Evolutionary conservation across 306 rosid genomes (phyloP), one percentile per base, ranked within the genome.

Genomic region (Vigna radiata): DNA sequence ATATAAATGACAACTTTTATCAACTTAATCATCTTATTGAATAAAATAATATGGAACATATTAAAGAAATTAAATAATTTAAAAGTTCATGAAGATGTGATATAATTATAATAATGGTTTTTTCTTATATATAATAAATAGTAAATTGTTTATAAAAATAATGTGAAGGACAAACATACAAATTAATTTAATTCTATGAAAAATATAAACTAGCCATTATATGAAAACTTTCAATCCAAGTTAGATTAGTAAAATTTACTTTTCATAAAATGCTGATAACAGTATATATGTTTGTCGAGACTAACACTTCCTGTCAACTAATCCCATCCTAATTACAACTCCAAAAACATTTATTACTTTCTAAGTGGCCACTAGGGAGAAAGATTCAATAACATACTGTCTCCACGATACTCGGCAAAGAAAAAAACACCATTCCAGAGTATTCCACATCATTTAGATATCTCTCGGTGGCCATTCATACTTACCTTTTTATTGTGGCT

Each of bases 401-500:
- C 82, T 75, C 73, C 39, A 50, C 65, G 62, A 69, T 61, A 65
- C 47, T 70, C 43, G 47, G 44, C 71, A 29, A 37, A 52, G 68
- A 70, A 10, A 36, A 49, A 43, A 68, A 72, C 55, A 49, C 67
- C 53, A 49, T 47, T 63, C 83, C 21, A 44, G 72, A 68, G 68
- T 55, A 10, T 44, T 8, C 77, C 44, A 64, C 53, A 29, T 61
- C 60, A 72, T 65, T 76, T 74, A 55, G 54, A 65, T 41, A 68
- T 64, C 75, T 58, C 49, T 25, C n/a, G 9, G 55, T 16, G 53
- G 47, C 79, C 82, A 77, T 79, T 73, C 60, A 58, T 71, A 41
- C 70, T 62, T 86, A 85, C 47, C 60, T 78, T 63, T 79, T 82
- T 63, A 79, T 75, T 25, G 89, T 72, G 25, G 89, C 85, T 70